Base-by-base conservation (phyloP, 345 rosid genomes). In the Linum tenue region DNA sequence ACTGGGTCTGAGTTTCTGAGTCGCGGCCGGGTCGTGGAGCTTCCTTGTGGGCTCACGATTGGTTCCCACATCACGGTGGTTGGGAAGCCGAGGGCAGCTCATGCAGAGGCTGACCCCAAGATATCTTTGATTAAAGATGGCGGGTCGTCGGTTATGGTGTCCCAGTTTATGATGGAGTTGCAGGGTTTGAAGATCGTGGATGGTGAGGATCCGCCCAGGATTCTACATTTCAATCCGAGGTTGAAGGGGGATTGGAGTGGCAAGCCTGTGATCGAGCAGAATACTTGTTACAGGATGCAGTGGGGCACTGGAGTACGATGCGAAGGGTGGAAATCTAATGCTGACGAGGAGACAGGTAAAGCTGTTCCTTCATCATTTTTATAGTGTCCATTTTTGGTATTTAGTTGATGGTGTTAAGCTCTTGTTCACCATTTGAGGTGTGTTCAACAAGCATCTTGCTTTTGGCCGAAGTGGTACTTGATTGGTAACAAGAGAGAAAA, bases 131-230 rank as follows among this genome's bases (percentile, higher is more conserved):
- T 80, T 39, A 82, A 67, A 69, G 83, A 81, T 2, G 92, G 79
- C 31, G 82, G 71, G 66, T 80, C 77, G 16, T 16, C 73, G 58
- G 75, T 68, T 63, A 76, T 86, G 82, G 89, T 87, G 37, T 89
- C 95, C 2, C 98, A 92, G 86, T 92, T 89, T 65, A 83, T 83
- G 64, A 70, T 92, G 72, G 98, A 92, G 84, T 63, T 92, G 70
- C 97, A 80, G 78, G 97, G 97, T 5, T 80, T 92, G 78, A 92
- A 81, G 68, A 74, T 80, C 3, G 98, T 86, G 73, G 96, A 92
- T 31, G 97, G 97, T 7, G 98, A 92, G 82, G 98, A 89, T 56
- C 98, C 98, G n/a, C 98, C 97, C 5, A 74, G 90, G 80, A 80
- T 92, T 69, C 70, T 92, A 67, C 98, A 89, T 76, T 89, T 92